Conservation (phyloP, 768 basidiomycete species). For the Trametes meyenii region DNA sequence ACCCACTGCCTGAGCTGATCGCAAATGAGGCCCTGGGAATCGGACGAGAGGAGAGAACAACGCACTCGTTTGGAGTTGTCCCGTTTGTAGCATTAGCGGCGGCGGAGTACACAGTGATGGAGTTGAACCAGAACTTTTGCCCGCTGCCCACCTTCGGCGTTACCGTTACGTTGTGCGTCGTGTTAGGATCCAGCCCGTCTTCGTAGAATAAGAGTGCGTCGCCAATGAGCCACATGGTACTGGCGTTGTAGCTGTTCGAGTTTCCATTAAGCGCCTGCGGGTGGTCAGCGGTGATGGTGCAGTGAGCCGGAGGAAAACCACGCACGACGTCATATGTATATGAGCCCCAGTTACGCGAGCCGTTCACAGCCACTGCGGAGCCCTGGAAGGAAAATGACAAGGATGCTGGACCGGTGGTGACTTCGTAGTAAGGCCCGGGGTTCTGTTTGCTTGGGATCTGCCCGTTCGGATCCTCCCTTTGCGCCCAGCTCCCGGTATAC, state of each 20-base stretch:
- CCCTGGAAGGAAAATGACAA: constrained; percentile 49
- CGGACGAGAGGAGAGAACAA: not conserved
- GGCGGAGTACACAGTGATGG: constrained; percentile 17
- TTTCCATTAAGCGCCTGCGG: constrained; percentile 46
- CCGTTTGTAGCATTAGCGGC: not conserved
- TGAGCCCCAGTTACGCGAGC: constrained; percentile 29
- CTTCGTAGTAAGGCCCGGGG: constrained; percentile 30
- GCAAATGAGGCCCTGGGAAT: not conserved
- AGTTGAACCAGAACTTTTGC: constrained; percentile 25
- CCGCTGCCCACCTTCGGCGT: constrained; percentile 52
- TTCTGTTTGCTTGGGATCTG: constrained; percentile 26
- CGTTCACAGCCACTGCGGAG: constrained; percentile 21
- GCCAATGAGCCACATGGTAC: constrained; percentile 42
- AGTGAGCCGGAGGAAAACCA: constrained; percentile 3
- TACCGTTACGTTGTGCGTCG: constrained; percentile 52
- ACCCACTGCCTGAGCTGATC: not conserved
- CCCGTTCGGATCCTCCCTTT: constrained; percentile 8
- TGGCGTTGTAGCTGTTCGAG: constrained; percentile 45
- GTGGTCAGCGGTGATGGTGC: constrained; percentile 51
- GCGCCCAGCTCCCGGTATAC: constrained; percentile 60
- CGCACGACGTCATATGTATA: constrained; percentile 33
- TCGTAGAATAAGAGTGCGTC: constrained; percentile 62
- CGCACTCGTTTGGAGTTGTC: not conserved
- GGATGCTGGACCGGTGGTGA: constrained; percentile 44
- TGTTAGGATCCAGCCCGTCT: constrained; percentile 55